A percentile compares a stretch with the other conserved stretches of the same genome.
phyloP scores from a whole-genome alignment of 73 alveolate genomes.

The Urostyla sp. region DNA sequence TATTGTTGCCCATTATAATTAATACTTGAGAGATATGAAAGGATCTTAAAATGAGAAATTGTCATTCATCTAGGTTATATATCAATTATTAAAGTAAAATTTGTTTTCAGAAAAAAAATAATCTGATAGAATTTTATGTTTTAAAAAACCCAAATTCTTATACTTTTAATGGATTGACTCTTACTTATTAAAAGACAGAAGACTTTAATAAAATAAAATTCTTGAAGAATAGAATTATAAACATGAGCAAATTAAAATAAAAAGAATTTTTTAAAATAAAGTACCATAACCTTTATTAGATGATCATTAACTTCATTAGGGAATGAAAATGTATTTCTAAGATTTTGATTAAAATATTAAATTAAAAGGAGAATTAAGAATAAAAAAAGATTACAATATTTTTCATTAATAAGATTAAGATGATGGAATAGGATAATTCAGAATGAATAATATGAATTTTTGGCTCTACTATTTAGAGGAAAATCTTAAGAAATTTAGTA shows the following conservation, averaged over 20 bases:
- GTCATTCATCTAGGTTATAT: constrained; percentile 14
- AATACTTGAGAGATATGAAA: constrained; percentile 8
- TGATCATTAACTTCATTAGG: too few relatives aligned
- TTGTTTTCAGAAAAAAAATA: background rate
- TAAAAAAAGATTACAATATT: too few relatives aligned
- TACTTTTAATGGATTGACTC: background rate
- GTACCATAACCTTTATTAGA: too few relatives aligned
- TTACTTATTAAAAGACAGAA: constrained; percentile 15
- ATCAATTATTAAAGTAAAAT: background rate
- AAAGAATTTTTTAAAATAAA: too few relatives aligned
- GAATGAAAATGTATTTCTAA: too few relatives aligned
- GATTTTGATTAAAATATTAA: too few relatives aligned
- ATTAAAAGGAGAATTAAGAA: too few relatives aligned
- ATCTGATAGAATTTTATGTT: background rate
- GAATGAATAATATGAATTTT: constrained; percentile 34
- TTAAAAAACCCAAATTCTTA: background rate
- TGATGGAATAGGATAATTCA: constrained; percentile 1
- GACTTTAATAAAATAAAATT: too few relatives aligned
- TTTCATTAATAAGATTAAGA: background rate
- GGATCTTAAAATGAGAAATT: constrained; percentile 32
- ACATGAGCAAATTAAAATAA: background rate
- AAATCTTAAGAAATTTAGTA: background rate
- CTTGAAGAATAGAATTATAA: too few relatives aligned
- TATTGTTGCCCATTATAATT: constrained; percentile 52
- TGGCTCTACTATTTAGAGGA: constrained; percentile 48